Percentiles rank a stretch among this genome's conserved stretches.
These are phyloP conservation scores for Lanmaoa rubissima DNA, from an alignment of 768 basidiomycete species.

Conservation along the genomic window DNA sequence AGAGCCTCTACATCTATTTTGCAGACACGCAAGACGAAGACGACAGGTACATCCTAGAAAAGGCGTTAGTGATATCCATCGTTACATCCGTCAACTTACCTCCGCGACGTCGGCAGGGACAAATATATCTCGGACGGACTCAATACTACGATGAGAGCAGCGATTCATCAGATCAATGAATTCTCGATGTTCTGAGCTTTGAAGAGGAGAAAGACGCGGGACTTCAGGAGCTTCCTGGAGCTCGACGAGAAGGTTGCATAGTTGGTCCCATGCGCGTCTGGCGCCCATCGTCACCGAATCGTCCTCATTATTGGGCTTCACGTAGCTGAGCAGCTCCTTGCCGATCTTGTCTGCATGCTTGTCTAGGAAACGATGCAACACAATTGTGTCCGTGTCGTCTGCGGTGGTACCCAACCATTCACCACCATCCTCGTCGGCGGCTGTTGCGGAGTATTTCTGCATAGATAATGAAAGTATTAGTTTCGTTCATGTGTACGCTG, in stretches of 20 bases:
- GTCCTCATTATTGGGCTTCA: conserved; percentile 56
- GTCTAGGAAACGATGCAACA: conserved; percentile 81
- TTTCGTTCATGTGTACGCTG: not conserved
- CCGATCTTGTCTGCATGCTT: conserved; percentile 87
- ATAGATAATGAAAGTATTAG: not conserved
- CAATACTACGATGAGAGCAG: conserved; percentile 56
- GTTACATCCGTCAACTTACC: conserved; percentile 34
- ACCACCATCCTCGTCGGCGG: conserved; percentile 60
- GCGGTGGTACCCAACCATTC: conserved; percentile 75
- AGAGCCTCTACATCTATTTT: conserved; percentile 76
- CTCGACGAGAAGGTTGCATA: conserved; percentile 79
- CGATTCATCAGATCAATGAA: conserved; percentile 68
- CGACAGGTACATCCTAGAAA: conserved; percentile 40
- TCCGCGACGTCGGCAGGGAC: conserved; percentile 47
- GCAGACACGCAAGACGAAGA: conserved; percentile 65
- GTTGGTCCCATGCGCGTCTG: conserved; percentile 80
- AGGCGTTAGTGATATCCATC: not conserved
- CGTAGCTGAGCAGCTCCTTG: conserved; percentile 76
- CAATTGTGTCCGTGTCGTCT: conserved; percentile 81
- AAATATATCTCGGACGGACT: conserved; percentile 67
- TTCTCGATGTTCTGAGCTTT: conserved; percentile 55
- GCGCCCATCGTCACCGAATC: conserved; percentile 55
- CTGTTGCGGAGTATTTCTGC: conserved; percentile 43
- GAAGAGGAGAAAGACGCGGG: conserved; percentile 52
- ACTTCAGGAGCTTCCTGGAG: conserved; percentile 67